phyloP scores from a whole-genome alignment of 768 basidiomycete species.

The Mycena venus region DNA sequence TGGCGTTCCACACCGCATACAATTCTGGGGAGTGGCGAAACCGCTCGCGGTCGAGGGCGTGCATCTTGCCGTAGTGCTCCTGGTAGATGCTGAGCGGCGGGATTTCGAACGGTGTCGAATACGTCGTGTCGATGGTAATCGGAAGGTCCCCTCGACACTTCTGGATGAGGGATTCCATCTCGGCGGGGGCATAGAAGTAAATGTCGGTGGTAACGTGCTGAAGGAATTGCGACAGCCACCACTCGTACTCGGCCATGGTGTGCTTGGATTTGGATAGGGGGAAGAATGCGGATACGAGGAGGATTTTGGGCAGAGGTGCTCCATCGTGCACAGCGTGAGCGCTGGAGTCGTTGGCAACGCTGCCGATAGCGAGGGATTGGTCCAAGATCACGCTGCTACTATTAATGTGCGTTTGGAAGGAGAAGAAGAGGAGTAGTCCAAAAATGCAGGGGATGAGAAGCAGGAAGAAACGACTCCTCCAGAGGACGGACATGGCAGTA shows the following conservation, averaged over 20 bases:
- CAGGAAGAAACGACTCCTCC: slow-evolving; percentile 21
- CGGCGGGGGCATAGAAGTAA: slow-evolving; percentile 67
- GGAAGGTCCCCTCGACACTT: slow-evolving; percentile 47
- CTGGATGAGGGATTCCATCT: slow-evolving; percentile 49
- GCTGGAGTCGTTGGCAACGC: neutral
- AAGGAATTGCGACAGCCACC: slow-evolving; percentile 62
- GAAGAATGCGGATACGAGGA: slow-evolving; percentile 70
- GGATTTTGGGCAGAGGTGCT: slow-evolving; percentile 39
- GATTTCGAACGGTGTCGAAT: slow-evolving; percentile 59
- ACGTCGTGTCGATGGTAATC: slow-evolving; percentile 61
- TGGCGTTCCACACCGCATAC: slow-evolving; percentile 67
- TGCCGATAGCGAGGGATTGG: neutral
- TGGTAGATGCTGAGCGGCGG: slow-evolving; percentile 56
- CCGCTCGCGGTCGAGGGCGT: slow-evolving; percentile 59
- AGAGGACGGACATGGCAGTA: slow-evolving; percentile 8
- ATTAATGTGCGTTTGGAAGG: neutral
- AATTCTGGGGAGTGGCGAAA: slow-evolving; percentile 59
- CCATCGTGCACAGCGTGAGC: neutral
- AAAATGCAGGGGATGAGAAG: slow-evolving; percentile 19
- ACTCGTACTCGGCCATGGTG: slow-evolving; percentile 55
- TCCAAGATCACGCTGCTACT: neutral
- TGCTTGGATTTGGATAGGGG: slow-evolving; percentile 67
- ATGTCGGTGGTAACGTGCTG: slow-evolving; percentile 58
- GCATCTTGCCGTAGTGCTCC: slow-evolving; percentile 56
- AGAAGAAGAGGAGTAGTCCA: slow-evolving; percentile 13